Evolutionary conservation across 306 rosid species (phyloP), one percentile per base, ranked within the genome.

Genomic region (Cicer yamashitae): DNA sequence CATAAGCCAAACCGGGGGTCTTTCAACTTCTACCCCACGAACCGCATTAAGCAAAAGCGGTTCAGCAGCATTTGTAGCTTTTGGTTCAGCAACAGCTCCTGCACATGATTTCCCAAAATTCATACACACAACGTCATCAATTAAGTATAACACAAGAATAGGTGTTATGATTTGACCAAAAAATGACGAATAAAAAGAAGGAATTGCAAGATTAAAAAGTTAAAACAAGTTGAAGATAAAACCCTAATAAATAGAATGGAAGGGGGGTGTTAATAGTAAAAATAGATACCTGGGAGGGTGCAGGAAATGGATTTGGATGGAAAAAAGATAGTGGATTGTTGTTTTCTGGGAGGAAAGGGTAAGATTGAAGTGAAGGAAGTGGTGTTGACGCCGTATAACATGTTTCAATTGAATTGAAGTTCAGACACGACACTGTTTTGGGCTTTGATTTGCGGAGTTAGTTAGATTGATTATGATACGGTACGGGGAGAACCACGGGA

Each of bases 1-100:
- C 99, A 94, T 94, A 62, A 94, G 94, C 99, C 99, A 94, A 88
- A 94, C 99, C 2, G 99, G 99, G 44, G 99, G 99, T 53, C 99
- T 90, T 38, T 92, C 99, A 41, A 94, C 82, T 1, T 78, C 77
- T 22, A 78, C 0, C 7, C 82, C 82, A 40, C 82, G 82, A 78
- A 78, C 97, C 20, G 96, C 96, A 73, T 90, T 90, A 46, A 94
- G 96, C 87, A 94, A 79, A 71, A 94, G 92, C 0, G 98, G 86
- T 71, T 90, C 91, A 17, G 84, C 82, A 79, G 91, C 53, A 73
- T 88, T 44, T 5, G 87, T 76, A 10, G 77, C 22, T 60, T 81
- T 83, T 22, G 96, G 83, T 68, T 90, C 94, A 8, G 87, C 89
- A 75, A 93, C 91, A 54, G 87, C 86, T 79, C 91, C 96, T 89